These are phyloP conservation scores for Chaetomium globosum DNA, from an alignment of 2,329 filamentous ascomycete genomes.

Conservation along the genomic window DNA sequence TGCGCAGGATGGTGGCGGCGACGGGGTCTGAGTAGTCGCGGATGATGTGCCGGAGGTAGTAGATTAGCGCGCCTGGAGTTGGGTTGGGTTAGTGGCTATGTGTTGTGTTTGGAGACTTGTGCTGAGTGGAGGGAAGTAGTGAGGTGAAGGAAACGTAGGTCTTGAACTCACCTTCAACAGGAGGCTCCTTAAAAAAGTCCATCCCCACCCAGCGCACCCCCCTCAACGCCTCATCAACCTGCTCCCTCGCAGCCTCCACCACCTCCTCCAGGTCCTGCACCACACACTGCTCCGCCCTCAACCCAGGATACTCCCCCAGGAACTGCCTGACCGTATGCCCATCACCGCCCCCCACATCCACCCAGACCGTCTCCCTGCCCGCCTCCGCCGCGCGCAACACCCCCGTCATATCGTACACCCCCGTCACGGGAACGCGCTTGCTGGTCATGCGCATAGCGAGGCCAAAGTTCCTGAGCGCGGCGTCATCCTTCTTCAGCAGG, in stretches of 20 bases:
- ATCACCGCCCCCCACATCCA: slow-evolving; percentile 42
- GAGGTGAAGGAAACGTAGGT: not conserved
- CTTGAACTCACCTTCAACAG: slow-evolving; percentile 38
- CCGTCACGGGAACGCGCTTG: slow-evolving; percentile 37
- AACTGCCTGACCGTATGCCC: slow-evolving; percentile 40
- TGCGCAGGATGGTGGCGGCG: slow-evolving; percentile 30
- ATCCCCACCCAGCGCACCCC: slow-evolving; percentile 37
- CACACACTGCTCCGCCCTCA: slow-evolving; percentile 37
- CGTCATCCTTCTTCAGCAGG: slow-evolving; percentile 35
- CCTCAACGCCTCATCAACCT: slow-evolving; percentile 26
- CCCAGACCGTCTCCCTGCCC: slow-evolving; percentile 34
- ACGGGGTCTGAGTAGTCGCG: slow-evolving; percentile 42
- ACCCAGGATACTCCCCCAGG: slow-evolving; percentile 33
- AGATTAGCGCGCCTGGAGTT: slow-evolving; percentile 38
- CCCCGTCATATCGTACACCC: slow-evolving; percentile 38
- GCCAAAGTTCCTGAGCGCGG: slow-evolving; percentile 35
- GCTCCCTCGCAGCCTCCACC: slow-evolving; percentile 30
- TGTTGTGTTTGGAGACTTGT: no score
- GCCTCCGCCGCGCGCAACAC: slow-evolving; percentile 26
- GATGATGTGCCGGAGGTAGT: slow-evolving; percentile 42
- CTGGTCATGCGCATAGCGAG: slow-evolving; percentile 38
- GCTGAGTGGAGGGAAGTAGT: no score
- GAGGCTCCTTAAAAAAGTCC: slow-evolving; percentile 40
- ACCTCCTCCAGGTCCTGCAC: slow-evolving; percentile 41
- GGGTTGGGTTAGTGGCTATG: not conserved